phyloP scores from a whole-genome alignment of 495 filamentous ascomycete genomes.

The Penicillium arizonense region DNA sequence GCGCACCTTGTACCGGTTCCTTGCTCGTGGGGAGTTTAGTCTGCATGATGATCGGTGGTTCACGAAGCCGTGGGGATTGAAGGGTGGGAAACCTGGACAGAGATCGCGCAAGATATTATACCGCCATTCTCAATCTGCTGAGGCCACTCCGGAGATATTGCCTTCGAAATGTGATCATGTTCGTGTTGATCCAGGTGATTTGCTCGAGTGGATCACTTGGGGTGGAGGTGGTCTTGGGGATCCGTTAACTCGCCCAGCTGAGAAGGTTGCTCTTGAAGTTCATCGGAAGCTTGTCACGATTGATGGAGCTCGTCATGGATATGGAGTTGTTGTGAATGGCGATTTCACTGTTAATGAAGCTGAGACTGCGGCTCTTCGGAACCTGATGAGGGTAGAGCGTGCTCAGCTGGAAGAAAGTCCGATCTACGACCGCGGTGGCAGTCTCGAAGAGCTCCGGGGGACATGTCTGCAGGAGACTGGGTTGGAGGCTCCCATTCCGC shows the following conservation, averaged over 20 bases:
- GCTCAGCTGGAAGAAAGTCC: slow-evolving; percentile 7
- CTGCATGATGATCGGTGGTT: slow-evolving; percentile 53
- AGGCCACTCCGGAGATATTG: slow-evolving; percentile 27
- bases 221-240: slow-evolving; percentile 51
- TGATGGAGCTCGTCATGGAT: slow-evolving; percentile 39
- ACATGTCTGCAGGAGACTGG: slow-evolving; percentile 40
- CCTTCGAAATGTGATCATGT: slow-evolving; percentile 51
- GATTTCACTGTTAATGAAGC: slow-evolving; percentile 26
- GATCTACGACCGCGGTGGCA: slow-evolving; percentile 41
- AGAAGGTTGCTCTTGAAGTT: slow-evolving; percentile 47
- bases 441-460: slow-evolving; percentile 29
- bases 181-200: slow-evolving; percentile 43
- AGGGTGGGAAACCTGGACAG: slow-evolving; percentile 44
- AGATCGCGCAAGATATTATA: slow-evolving; percentile 44
- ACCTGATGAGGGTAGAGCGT: slow-evolving; percentile 19
- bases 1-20: slow-evolving; percentile 45
- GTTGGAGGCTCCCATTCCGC: slow-evolving; percentile 27
- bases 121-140: slow-evolving; percentile 31
- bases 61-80: slow-evolving; percentile 50
- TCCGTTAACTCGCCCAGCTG: slow-evolving; percentile 43
- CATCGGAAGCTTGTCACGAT: slow-evolving; percentile 45
- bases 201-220: slow-evolving; percentile 54
- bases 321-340: slow-evolving; percentile 40
- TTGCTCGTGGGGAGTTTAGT: slow-evolving; percentile 45
- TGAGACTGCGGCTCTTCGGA: slow-evolving; percentile 33